Base-by-base conservation (phyloP, 495 filamentous ascomycete species). In the Podospora comata region DNA sequence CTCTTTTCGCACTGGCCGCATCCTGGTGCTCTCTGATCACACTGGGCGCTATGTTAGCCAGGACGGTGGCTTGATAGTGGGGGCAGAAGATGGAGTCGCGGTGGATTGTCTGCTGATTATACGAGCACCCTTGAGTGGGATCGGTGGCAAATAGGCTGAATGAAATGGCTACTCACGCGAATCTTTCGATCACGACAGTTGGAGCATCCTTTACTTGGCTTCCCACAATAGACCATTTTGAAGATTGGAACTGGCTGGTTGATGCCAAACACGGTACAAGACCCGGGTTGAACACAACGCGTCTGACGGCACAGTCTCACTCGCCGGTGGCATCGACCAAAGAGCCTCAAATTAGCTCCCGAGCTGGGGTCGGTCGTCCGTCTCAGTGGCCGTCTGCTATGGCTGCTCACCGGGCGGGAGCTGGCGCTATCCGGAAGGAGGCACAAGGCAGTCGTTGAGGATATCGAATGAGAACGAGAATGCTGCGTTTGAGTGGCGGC, bases 211-310 rank as follows among this genome's bases (percentile, higher is more conserved):
- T 87, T 87, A 69, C 88, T 90, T 70, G 88, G 88, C 71, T 89
- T 91, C 34, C 90, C 89, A 73, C 85, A 85, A 75, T 91, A 90
- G n/a, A 91, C 89, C 88, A 91, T 92, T 62, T 71, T 80, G 63
- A 32, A 27, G 62, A 44, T 30, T 30, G n/a, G 18, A 58, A 60
- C 15, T 48, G 55, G 55, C 53, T 44, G 34, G 60, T n/a, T 48
- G 2, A 16, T 3, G 66, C 64, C 64, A 16, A 53, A 68, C 18
- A 32, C 6, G 66, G 65, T 48, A 60, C 63, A 23, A 62, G 60
- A 15, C 39, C 65, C 59, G 60, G 53, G 15, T 20, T 7, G 23
- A 60, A 26, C n/a, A 60, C 64, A 60, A 44, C 65, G 60, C 65
- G 62, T 68, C 60, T n/a, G 30, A 55, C 63, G 66, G 69, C 69